Base-by-base conservation (phyloP, 805 yeast genomes). In the Wickerhamomyces tratensis region DNA sequence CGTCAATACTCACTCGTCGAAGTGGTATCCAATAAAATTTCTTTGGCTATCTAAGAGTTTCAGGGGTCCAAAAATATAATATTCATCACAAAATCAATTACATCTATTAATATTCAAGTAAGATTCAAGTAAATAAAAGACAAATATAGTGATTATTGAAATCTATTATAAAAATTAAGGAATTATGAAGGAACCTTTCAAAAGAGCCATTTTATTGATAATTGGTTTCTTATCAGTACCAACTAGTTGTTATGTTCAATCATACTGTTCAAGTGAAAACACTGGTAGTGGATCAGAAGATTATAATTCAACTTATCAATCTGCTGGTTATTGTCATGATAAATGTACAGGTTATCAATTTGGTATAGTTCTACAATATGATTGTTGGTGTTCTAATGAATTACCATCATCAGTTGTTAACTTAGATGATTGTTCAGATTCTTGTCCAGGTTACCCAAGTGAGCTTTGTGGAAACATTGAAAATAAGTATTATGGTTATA, bases 381-480 rank as follows among this genome's bases (percentile, higher is more conserved):
- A 62, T 38, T 80, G 87, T 56, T 81, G 82, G 81, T 80, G 87
- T 54, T 68, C 84, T 6, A 68, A 79, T 51, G 47, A 52, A 8
- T 57, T 69, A 20, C 86, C 86, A 0, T 63, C 53, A 1, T 49
- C 55, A 14, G 65, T 78, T 0, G 64, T 63, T 0, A 47, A 52
- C 29, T 35, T 63, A 10, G 38, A 51, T 12, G 39, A 51, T 8
- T 71, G 76, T 47, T 46, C 56, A 33, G 62, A 54, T 11, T 39
- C 46, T 14, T 72, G 77, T 50, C 74, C 76, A 0, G 77, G 77
- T 0, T 72, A 53, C 45, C 65, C 65, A 0, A n/a, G 40, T 2
- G 76, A 72, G 46, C 49, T 47, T 30, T 72, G 77, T 49, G 77
- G 77, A 9, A 64, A 62, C 48, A 34, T 62, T 5, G 57, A 56